Evolutionary conservation across 2,329 filamentous ascomycete species (phyloP).

Genomic region (Apiospora phragmitis): DNA sequence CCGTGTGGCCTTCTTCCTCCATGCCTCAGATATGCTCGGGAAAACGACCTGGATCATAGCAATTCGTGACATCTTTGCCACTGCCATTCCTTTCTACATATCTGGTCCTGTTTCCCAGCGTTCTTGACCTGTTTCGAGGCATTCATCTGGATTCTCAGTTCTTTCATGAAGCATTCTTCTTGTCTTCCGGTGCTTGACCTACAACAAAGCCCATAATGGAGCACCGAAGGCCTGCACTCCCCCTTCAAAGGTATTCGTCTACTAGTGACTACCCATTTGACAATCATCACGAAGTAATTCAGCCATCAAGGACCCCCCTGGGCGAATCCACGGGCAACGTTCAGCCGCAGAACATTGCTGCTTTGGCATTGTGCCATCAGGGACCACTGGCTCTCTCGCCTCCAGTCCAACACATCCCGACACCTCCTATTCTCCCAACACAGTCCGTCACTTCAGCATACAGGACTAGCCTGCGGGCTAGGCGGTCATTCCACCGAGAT

Average conservation of each 20-base stretch:
- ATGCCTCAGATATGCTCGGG: conserved; percentile 28
- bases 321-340: conserved; percentile 54
- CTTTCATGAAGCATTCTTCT: conserved; percentile 34
- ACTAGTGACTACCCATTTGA: conserved; percentile 48
- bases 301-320: conserved; percentile 44
- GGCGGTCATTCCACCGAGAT: conserved; percentile 35
- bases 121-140: conserved; percentile 32
- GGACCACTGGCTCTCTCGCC: conserved; percentile 43
- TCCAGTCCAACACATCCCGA: conserved; percentile 40
- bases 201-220: conserved; percentile 36
- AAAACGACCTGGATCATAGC: conserved; percentile 24
- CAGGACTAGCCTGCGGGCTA: conserved; percentile 33
- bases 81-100: conserved; percentile 39
- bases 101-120: conserved; percentile 34
- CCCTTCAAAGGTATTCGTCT: conserved; percentile 52
- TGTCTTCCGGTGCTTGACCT: conserved; percentile 20
- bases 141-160: conserved; percentile 34
- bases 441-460: conserved; percentile 54
- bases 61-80: conserved; percentile 33
- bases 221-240: conserved; percentile 46
- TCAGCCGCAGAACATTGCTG: conserved; percentile 40
- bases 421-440: conserved; percentile 48
- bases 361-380: conserved; percentile 46
- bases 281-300: conserved; percentile 40
- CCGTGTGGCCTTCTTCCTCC: conserved; percentile 32